These are phyloP conservation scores for Nitzschia putrida DNA, from an alignment of 108 stramenopile species.

Conservation along the genomic window DNA sequence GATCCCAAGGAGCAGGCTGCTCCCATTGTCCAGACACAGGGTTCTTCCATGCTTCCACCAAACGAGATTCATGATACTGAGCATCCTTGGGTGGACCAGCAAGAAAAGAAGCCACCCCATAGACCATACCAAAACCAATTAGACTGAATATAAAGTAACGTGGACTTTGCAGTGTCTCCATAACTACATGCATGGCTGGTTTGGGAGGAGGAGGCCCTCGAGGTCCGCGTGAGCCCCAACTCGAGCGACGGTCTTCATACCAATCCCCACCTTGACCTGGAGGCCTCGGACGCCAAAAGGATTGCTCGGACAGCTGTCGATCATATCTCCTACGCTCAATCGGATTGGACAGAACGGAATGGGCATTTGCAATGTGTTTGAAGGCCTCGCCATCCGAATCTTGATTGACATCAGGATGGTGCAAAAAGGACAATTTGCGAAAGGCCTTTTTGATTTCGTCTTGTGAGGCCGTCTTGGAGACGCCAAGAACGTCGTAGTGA, in stretches of 20 bases:
- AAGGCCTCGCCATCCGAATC: constrained; percentile 59
- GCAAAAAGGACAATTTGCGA: constrained; percentile 85
- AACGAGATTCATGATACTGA: constrained; percentile 32
- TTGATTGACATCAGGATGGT: constrained; percentile 88
- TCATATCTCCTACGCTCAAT: constrained; percentile 64
- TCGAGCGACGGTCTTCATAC: constrained; percentile 10
- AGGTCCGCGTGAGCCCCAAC: background rate
- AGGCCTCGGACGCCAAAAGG: constrained; percentile 10
- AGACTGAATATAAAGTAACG: constrained; percentile 36
- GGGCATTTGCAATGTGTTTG: constrained; percentile 76
- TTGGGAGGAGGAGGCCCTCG: background rate
- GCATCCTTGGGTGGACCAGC: constrained; percentile 33
- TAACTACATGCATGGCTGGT: constrained; percentile 26
- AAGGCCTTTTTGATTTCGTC: constrained; percentile 93
- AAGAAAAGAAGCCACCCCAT: constrained; percentile 33
- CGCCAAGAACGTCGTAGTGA: constrained; percentile 85
- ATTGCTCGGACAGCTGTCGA: constrained; percentile 31
- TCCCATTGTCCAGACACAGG: constrained; percentile 72
- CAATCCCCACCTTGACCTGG: constrained; percentile 20
- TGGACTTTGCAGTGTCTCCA: constrained; percentile 43
- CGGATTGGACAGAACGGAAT: constrained; percentile 60
- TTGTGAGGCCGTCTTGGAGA: constrained; percentile 60
- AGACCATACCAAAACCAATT: constrained; percentile 29
- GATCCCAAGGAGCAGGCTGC: constrained; percentile 84
- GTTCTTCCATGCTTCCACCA: constrained; percentile 87